These are phyloP conservation scores for Mycena vitilis DNA, from an alignment of 768 basidiomycete genomes.

Conservation along the genomic window DNA sequence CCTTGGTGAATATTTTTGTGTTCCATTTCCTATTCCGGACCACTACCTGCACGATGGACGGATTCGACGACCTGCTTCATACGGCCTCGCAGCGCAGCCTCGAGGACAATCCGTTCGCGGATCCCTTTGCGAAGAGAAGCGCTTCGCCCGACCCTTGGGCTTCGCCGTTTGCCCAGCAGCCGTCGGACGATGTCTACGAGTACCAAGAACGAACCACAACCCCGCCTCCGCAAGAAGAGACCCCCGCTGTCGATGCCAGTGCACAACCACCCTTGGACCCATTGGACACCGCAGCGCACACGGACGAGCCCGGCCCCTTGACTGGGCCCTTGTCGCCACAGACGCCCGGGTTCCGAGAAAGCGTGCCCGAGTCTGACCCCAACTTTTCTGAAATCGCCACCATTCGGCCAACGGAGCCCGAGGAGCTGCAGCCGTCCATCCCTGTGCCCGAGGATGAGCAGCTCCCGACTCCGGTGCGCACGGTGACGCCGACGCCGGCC, in stretches of 20 bases:
- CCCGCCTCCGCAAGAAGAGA: conserved; percentile 35
- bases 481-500: conserved; percentile 35
- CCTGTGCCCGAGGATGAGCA: conserved; percentile 36
- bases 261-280: conserved; percentile 48
- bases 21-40: conserved; percentile 17
- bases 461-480: conserved; percentile 25
- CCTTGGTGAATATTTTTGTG: not conserved
- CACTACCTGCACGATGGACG: conserved; percentile 62
- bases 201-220: conserved; percentile 31
- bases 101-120: conserved; percentile 83
- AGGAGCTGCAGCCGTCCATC: conserved; percentile 44
- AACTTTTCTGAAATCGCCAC: conserved; percentile 57
- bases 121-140: conserved; percentile 77
- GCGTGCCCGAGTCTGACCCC: conserved; percentile 47
- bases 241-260: conserved; percentile 43
- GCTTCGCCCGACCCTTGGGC: conserved; percentile 84
- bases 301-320: conserved; percentile 39
- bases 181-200: conserved; percentile 35
- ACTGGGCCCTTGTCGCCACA: conserved; percentile 32
- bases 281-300: conserved; percentile 51
- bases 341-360: conserved; percentile 68
- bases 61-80: conserved; percentile 79
- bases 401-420: conserved; percentile 52
- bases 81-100: conserved; percentile 67
- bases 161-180: conserved; percentile 59